phyloP scores from a whole-genome alignment of 1,139 yeast species.

The Suhomyces wounanorum region DNA sequence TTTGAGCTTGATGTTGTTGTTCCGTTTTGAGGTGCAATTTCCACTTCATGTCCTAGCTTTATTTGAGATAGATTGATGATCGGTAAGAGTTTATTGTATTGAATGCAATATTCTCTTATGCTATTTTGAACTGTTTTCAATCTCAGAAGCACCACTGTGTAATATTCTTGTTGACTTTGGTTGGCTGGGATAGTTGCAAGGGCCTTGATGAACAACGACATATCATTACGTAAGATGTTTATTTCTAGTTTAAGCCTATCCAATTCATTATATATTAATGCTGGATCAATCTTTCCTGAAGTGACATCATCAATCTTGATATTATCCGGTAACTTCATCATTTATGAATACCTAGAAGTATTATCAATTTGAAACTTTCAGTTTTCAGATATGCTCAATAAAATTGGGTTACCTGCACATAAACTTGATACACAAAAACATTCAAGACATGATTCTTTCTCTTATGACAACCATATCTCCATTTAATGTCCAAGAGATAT shows the following conservation, averaged over 20 bases:
- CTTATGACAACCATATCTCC: constrained; percentile 27
- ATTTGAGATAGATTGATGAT: constrained; percentile 53
- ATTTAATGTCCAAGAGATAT: constrained; percentile 31
- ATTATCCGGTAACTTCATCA: constrained; percentile 34
- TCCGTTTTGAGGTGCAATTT: constrained; percentile 29
- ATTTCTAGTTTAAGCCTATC: constrained; percentile 48
- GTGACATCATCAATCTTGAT: constrained; percentile 51
- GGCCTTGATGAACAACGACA: constrained; percentile 42
- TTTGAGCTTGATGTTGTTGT: constrained; percentile 17
- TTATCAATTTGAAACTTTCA: neutral
- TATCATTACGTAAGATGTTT: constrained; percentile 45
- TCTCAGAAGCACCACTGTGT: constrained; percentile 28
- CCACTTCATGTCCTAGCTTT: constrained; percentile 50
- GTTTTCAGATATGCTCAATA: neutral
- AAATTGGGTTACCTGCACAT: neutral
- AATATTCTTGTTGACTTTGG: constrained; percentile 42
- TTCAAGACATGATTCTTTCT: constrained; percentile 17
- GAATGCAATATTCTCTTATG: constrained; percentile 45
- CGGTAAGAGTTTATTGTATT: constrained; percentile 50
- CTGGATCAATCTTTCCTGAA: constrained; percentile 45
- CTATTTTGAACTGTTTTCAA: constrained; percentile 39
- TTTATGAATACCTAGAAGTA: neutral
- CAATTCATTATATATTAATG: constrained; percentile 39
- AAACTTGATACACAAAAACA: neutral
- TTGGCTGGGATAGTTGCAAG: constrained; percentile 41